Conservation (phyloP, 768 basidiomycete species). For the Mycena vulgaris region DNA sequence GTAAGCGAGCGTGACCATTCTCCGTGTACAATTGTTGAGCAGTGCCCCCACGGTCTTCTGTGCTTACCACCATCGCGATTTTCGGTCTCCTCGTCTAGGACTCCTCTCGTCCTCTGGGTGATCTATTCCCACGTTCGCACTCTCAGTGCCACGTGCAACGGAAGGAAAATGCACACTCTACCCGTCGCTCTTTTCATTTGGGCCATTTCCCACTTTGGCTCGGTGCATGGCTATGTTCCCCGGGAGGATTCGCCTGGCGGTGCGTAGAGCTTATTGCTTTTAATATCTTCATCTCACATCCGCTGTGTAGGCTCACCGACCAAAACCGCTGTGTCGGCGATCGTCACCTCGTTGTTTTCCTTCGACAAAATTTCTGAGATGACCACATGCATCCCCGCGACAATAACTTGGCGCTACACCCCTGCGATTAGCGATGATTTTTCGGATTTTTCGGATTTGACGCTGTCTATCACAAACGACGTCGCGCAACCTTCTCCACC, state of each 20-base stretch:
- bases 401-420: slow-evolving; percentile 46
- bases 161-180: slow-evolving; percentile 32
- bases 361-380: slow-evolving; percentile 47
- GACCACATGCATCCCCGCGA: slow-evolving; percentile 51
- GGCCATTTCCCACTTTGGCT: slow-evolving; percentile 17
- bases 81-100: neutral
- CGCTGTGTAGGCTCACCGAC: slow-evolving; percentile 8
- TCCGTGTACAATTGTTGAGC: slow-evolving; percentile 7
- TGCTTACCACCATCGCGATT: slow-evolving; percentile 16
- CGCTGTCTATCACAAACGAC: slow-evolving; percentile 29
- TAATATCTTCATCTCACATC: slow-evolving; percentile 21
- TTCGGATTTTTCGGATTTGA: neutral
- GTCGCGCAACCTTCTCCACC: slow-evolving; percentile 16
- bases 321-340: neutral
- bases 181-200: slow-evolving; percentile 37
- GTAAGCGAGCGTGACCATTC: neutral
- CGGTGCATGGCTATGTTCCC: slow-evolving; percentile 25
- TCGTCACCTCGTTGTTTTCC: slow-evolving; percentile 27
- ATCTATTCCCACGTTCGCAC: neutral
- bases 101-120: neutral
- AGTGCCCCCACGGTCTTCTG: slow-evolving; percentile 15
- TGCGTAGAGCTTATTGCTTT: slow-evolving; percentile 21
- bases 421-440: neutral
- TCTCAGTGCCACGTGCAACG: neutral
- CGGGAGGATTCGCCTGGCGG: neutral